Percentiles rank a stretch among this genome's conserved stretches.
These are phyloP conservation scores for Kalmanozyma brasiliensis DNA, from an alignment of 1,284 basidiomycete genomes.

Conservation along the genomic window DNA sequence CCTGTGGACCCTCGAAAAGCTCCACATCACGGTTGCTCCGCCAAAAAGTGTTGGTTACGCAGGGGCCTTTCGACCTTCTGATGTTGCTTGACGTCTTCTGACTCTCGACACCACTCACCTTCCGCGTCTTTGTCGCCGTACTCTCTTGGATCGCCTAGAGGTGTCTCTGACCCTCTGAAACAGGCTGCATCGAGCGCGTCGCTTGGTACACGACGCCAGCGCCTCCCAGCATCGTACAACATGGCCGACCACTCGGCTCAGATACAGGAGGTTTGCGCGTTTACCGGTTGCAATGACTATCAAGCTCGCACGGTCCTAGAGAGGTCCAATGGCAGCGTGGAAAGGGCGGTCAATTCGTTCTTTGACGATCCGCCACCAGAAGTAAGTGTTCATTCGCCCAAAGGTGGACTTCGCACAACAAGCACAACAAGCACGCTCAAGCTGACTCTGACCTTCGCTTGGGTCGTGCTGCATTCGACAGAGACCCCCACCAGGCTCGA, in stretches of 20 bases:
- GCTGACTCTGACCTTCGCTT: not conserved
- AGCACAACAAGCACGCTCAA: not conserved
- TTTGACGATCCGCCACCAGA: conserved; percentile 50
- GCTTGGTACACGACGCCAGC: too few species aligned
- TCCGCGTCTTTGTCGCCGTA: not conserved
- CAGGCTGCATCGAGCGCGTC: not conserved
- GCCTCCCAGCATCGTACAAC: not conserved
- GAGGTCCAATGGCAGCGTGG: conserved; percentile 30
- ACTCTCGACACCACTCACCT: conserved; percentile 1
- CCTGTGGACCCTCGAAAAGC: not conserved
- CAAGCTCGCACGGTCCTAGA: conserved; percentile 32
- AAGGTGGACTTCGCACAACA: too few species aligned
- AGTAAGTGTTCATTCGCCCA: conserved; percentile 9
- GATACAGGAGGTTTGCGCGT: conserved; percentile 35
- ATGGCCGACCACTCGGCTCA: conserved; percentile 23
- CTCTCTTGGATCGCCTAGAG: too few species aligned
- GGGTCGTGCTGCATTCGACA: not conserved
- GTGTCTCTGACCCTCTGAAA: too few species aligned
- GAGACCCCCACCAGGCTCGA: conserved; percentile 7
- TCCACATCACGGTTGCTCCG: conserved; percentile 4
- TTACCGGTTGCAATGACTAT: conserved; percentile 43
- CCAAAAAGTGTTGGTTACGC: conserved; percentile 3
- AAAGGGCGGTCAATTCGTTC: conserved; percentile 39
- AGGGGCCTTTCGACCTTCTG: conserved; percentile 1
- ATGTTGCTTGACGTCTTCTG: not conserved